phyloP scores from a whole-genome alignment of 148 eudicot species.

The Silene latifolia region DNA sequence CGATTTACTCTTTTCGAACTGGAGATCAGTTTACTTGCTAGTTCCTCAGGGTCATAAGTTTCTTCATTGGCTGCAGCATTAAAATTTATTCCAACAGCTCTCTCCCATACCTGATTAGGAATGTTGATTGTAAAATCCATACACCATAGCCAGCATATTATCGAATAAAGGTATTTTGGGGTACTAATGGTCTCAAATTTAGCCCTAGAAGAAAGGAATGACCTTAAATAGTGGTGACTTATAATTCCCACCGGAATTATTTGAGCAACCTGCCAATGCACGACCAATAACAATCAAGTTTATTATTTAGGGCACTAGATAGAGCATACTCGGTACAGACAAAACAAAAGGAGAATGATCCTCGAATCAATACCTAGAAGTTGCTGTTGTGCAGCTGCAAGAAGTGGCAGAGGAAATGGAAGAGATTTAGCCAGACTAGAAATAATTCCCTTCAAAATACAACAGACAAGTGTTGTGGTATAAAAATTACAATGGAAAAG shows the following conservation, averaged over 20 bases:
- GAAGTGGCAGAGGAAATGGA: slow-evolving; percentile 89
- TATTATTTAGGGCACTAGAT: background rate
- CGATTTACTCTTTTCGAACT: slow-evolving; percentile 47
- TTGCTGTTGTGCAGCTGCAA: slow-evolving; percentile 91
- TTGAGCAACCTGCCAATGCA: slow-evolving; percentile 51
- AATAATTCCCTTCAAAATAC: slow-evolving; percentile 55
- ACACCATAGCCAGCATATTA: slow-evolving; percentile 3
- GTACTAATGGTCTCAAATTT: background rate
- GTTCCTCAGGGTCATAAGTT: slow-evolving; percentile 67
- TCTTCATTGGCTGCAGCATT: slow-evolving; percentile 69
- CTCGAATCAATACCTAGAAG: slow-evolving; percentile 63
- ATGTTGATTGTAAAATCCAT: slow-evolving; percentile 13
- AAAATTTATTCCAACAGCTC: slow-evolving; percentile 62
- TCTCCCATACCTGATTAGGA: slow-evolving; percentile 68
- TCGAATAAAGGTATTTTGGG: background rate
- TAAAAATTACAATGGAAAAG: background rate
- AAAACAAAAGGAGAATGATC: background rate
- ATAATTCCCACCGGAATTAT: slow-evolving; percentile 33
- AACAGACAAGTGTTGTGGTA: slow-evolving; percentile 18
- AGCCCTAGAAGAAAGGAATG: slow-evolving; percentile 17
- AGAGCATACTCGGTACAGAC: background rate
- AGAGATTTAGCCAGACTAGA: slow-evolving; percentile 76
- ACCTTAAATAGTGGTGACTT: slow-evolving; percentile 66
- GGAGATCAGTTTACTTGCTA: slow-evolving; percentile 46
- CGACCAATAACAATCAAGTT: slow-evolving; percentile 15